Conservation (phyloP, 2,329 filamentous ascomycete genomes). For the Colletotrichum sublineola region DNA sequence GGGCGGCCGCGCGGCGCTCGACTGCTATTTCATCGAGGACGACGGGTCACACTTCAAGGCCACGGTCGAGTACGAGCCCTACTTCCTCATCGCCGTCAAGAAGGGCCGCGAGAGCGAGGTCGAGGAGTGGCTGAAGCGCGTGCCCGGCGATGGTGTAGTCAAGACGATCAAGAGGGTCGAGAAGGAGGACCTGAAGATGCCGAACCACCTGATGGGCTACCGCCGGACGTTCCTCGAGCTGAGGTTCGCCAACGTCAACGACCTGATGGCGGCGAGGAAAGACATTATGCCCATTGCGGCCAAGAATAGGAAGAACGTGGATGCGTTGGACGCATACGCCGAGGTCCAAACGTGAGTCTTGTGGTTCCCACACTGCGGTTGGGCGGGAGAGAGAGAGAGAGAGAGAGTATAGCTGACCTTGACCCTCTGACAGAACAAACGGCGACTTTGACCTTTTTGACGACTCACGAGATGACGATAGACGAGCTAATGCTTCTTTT, state of each 20-base stretch:
- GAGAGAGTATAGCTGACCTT: constrained; percentile 43
- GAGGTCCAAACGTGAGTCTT: constrained; percentile 86
- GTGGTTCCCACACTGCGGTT: too few species aligned
- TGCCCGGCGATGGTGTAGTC: constrained; percentile 83
- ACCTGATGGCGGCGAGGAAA: constrained; percentile 86
- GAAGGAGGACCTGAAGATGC: constrained; percentile 94
- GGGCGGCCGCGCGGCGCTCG: constrained; percentile 88
- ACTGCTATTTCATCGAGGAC: constrained; percentile 97
- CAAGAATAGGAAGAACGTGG: constrained; percentile 96
- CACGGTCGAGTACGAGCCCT: constrained; percentile 95
- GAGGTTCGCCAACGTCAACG: constrained; percentile 86
- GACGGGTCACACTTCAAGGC: constrained; percentile 94
- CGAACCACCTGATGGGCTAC: constrained; percentile 95
- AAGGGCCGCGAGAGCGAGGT: constrained; percentile 91
- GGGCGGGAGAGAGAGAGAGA: too few species aligned
- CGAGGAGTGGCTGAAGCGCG: constrained; percentile 90
- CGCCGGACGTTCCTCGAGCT: constrained; percentile 89
- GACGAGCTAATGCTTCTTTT: constrained; percentile 80
- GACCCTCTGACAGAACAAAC: constrained; percentile 67
- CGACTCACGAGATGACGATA: constrained; percentile 83
- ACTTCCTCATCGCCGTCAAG: constrained; percentile 93
- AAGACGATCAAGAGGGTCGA: constrained; percentile 83
- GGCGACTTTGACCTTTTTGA: constrained; percentile 96
- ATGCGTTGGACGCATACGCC: constrained; percentile 97
- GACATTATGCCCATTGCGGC: constrained; percentile 92